Evolutionary conservation across 2,329 filamentous ascomycete genomes (phyloP).

Genomic region (Phialophora tarda): DNA sequence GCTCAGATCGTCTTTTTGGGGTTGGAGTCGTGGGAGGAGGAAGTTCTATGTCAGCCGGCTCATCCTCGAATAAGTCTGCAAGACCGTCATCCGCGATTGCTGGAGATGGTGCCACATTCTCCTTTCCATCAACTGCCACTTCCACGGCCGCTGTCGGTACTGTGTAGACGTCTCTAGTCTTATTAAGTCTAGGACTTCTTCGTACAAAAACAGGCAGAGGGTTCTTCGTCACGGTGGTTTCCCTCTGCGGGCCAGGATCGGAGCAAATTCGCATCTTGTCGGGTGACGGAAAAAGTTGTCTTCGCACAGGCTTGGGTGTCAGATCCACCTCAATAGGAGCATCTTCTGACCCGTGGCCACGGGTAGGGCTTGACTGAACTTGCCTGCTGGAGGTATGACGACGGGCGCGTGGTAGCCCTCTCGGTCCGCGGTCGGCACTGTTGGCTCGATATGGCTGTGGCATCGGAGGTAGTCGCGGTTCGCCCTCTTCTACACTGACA

Average conservation of each 20-base stretch:
- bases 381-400: slow-evolving; percentile 52
- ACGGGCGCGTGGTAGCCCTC: slow-evolving; percentile 26
- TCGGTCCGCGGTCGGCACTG: slow-evolving; percentile 51
- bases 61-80: slow-evolving; percentile 70
- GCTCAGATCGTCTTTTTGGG: slow-evolving; percentile 40
- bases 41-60: slow-evolving; percentile 48
- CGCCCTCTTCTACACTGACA: slow-evolving; percentile 44
- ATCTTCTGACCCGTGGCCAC: slow-evolving; percentile 50
- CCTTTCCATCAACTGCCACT: slow-evolving; percentile 59
- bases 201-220: slow-evolving; percentile 37
- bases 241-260: slow-evolving; percentile 21
- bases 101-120: slow-evolving; percentile 58
- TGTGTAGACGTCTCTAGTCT: slow-evolving; percentile 37
- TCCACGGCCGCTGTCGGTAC: slow-evolving; percentile 44
- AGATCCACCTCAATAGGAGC: slow-evolving; percentile 56
- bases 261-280: slow-evolving; percentile 29
- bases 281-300: slow-evolving; percentile 51
- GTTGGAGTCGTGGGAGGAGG: slow-evolving; percentile 44
- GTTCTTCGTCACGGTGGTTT: slow-evolving; percentile 3
- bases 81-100: slow-evolving; percentile 55
- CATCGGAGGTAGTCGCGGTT: slow-evolving; percentile 45
- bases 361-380: slow-evolving; percentile 66
- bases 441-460: slow-evolving; percentile 54
- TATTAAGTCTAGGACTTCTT: slow-evolving; percentile 40
- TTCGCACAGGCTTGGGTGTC: slow-evolving; percentile 61